Evolutionary conservation across 2,329 filamentous ascomycete species (phyloP).

Genomic region (Botryotinia globosa): DNA sequence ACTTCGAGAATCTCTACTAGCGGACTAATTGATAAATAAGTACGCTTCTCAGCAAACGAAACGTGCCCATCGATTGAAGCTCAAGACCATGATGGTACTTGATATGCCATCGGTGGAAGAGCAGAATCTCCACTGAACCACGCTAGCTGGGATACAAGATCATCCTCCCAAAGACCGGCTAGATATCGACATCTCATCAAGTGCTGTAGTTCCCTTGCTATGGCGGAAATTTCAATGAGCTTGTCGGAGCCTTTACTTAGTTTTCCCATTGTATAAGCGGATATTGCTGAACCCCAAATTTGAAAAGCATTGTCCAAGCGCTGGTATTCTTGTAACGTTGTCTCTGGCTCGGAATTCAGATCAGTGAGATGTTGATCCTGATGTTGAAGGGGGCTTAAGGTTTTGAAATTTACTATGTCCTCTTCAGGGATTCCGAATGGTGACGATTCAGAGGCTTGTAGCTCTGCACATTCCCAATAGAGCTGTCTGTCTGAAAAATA

Average conservation of each 20-base stretch:
- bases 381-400: accelerated
- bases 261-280: accelerated
- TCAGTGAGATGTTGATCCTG: accelerated
- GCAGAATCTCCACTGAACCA: not conserved
- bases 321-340: accelerated
- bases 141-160: not conserved
- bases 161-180: not conserved
- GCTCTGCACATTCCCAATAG: not conserved
- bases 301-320: accelerated
- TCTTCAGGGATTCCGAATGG: accelerated
- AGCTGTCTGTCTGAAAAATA: not conserved
- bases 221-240: not conserved
- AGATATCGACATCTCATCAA: not conserved
- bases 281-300: accelerated
- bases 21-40: too few relatives aligned
- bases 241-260: not conserved
- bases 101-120: not conserved
- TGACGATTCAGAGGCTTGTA: not conserved
- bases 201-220: not conserved
- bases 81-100: not conserved
- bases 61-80: not conserved
- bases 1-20: not conserved
- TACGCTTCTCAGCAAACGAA: too few relatives aligned
- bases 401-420: accelerated
- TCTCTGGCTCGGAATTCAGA: accelerated